Evolutionary conservation across 192 early-diverging fungal species (phyloP).

Genomic region (Piromyces finnis): DNA sequence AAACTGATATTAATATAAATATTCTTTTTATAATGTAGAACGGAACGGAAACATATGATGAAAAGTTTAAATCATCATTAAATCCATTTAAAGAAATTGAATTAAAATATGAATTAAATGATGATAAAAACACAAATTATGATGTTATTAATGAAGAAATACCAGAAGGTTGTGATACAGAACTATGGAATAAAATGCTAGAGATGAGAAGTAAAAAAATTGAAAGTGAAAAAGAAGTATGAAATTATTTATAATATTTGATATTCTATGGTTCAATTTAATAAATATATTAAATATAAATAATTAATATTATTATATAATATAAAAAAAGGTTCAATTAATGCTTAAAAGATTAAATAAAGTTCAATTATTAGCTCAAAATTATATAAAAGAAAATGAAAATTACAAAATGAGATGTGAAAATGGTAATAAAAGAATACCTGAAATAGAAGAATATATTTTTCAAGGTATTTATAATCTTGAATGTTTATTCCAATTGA

Average conservation of each 20-base stretch:
- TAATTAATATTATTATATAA: too few species aligned
- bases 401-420: slow-evolving; percentile 21
- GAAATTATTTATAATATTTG: too few species aligned
- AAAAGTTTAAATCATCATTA: slow-evolving; percentile 4
- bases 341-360: slow-evolving; percentile 8
- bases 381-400: slow-evolving; percentile 20
- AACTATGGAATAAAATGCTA: slow-evolving; percentile 24
- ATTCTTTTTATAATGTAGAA: not conserved
- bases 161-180: slow-evolving; percentile 21
- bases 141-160: slow-evolving; percentile 13
- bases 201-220: slow-evolving; percentile 21
- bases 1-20: too few species aligned
- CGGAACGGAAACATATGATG: not conserved
- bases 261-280: too few species aligned
- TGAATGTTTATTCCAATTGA: slow-evolving; percentile 29
- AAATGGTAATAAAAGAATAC: slow-evolving; percentile 15
- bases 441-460: slow-evolving; percentile 24
- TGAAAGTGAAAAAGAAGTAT: slow-evolving; percentile 17
- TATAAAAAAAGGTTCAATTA: not conserved
- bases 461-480: slow-evolving; percentile 31
- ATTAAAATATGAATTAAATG: not conserved
- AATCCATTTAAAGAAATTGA: not conserved
- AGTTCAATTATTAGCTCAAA: slow-evolving; percentile 18
- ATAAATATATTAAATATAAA: too few species aligned
- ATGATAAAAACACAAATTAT: slow-evolving; percentile 2